Evolutionary conservation across 1,284 basidiomycete species (phyloP).

Genomic region (Tranzscheliella williamsii): DNA sequence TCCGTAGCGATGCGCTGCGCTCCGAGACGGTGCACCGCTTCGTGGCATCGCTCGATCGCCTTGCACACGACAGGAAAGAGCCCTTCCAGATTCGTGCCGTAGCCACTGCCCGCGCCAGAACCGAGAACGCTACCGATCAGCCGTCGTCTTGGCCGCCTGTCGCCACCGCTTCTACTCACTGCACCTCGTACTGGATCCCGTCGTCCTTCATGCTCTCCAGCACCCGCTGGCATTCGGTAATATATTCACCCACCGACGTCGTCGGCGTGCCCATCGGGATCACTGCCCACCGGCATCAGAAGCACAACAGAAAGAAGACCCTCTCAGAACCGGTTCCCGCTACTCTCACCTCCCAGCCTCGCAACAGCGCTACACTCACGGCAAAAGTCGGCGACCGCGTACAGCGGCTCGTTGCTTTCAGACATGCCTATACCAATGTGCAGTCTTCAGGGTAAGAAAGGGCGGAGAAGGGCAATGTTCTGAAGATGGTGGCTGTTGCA

Average conservation of each 20-base stretch:
- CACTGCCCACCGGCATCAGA: conserved; percentile 38
- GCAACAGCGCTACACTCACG: conserved; percentile 18
- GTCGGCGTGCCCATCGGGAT: conserved; percentile 58
- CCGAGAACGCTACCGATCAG: conserved; percentile 1
- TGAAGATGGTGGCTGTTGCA: no score
- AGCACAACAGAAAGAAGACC: not conserved
- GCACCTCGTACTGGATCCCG: conserved; percentile 56
- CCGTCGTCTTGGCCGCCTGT: not conserved
- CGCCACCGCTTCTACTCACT: conserved; percentile 34
- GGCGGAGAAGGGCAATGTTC: no score
- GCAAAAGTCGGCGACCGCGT: conserved; percentile 51
- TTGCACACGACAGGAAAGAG: conserved; percentile 46
- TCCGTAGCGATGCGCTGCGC: conserved; percentile 58
- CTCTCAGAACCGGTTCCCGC: no score
- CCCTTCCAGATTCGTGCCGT: conserved; percentile 59
- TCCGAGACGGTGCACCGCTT: conserved; percentile 56
- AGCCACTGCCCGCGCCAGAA: conserved; percentile 47
- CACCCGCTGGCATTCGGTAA: conserved; percentile 57
- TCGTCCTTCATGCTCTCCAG: conserved; percentile 47
- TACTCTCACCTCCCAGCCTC: not conserved
- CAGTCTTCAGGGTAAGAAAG: no score
- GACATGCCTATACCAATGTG: not conserved
- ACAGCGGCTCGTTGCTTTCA: conserved; percentile 24
- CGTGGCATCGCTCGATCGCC: conserved; percentile 56
- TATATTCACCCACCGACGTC: conserved; percentile 56